Conservation (phyloP, 306 rosid genomes). For the Castanea mollissima region DNA sequence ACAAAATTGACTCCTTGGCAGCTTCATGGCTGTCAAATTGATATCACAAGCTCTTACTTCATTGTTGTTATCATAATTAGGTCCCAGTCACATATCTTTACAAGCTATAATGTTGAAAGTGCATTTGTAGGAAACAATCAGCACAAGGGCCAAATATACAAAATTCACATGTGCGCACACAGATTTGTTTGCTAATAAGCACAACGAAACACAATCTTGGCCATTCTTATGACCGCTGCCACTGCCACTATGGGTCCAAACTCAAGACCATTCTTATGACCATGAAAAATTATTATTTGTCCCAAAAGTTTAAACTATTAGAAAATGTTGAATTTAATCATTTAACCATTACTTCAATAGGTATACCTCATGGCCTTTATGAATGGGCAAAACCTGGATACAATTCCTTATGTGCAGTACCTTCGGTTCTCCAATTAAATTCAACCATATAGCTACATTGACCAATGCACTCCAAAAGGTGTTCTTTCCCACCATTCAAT, state of each 20-base stretch:
- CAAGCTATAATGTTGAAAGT: not conserved
- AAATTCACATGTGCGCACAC: not conserved
- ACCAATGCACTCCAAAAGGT: too few species aligned
- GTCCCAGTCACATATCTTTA: not conserved
- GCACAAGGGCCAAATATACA: not conserved
- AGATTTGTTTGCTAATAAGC: not conserved
- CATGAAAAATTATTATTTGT: too few species aligned
- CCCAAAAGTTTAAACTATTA: too few species aligned
- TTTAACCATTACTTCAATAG: too few species aligned
- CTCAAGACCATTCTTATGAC: too few species aligned
- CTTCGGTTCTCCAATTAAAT: too few species aligned
- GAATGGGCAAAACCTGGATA: too few species aligned
- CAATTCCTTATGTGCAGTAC: too few species aligned
- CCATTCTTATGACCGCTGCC: not conserved
- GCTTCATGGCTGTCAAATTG: constrained; percentile 38
- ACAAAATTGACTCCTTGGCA: constrained; percentile 50
- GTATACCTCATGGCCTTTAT: not conserved
- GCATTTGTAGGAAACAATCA: not conserved
- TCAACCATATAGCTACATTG: too few species aligned
- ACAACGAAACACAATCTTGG: not conserved
- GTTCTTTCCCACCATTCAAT: too few species aligned
- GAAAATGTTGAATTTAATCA: too few species aligned
- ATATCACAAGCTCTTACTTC: constrained; percentile 1
- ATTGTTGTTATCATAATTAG: not conserved
- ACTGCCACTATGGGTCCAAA: too few species aligned